phyloP scores from a whole-genome alignment of 129 eudicot species.

The Arctium lappa region DNA sequence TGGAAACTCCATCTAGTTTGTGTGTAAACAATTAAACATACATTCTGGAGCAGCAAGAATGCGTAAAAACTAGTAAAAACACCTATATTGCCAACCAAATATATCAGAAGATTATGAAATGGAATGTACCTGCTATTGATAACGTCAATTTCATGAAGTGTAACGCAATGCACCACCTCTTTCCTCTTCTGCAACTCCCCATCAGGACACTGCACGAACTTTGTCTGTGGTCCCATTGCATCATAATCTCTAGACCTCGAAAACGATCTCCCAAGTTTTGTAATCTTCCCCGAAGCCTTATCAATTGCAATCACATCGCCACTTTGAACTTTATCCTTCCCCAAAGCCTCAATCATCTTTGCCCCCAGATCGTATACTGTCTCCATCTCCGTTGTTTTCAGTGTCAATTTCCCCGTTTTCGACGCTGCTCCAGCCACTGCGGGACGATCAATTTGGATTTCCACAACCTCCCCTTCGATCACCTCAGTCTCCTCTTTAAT shows the following conservation, averaged over 20 bases:
- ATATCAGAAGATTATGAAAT: neutral
- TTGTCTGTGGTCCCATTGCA: constrained; percentile 83
- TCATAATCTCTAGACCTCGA: constrained; percentile 85
- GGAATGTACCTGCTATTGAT: constrained; percentile 79
- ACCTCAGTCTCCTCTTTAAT: constrained; percentile 85
- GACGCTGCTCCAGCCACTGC: constrained; percentile 77
- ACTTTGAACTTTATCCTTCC: constrained; percentile 91
- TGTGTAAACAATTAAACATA: no score
- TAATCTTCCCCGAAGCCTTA: constrained; percentile 86
- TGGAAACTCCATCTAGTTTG: no score
- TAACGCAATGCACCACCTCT: constrained; percentile 89
- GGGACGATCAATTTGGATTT: constrained; percentile 73
- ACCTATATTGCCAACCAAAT: no score
- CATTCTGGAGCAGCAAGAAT: no score
- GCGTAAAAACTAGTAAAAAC: no score
- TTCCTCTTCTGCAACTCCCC: constrained; percentile 96
- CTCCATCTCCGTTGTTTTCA: constrained; percentile 97
- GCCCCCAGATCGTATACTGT: constrained; percentile 88
- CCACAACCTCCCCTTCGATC: constrained; percentile 85
- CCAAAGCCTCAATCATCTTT: constrained; percentile 90
- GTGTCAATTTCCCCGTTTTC: constrained; percentile 81
- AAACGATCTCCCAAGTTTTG: constrained; percentile 83
- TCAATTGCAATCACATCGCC: constrained; percentile 90
- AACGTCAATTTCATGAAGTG: constrained; percentile 93
- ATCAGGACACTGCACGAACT: constrained; percentile 91